Percentiles rank a stretch among this genome's conserved stretches.
Evolutionary conservation across 2,329 filamentous ascomycete species (phyloP).

Genomic region (Apiospora arundinis): DNA sequence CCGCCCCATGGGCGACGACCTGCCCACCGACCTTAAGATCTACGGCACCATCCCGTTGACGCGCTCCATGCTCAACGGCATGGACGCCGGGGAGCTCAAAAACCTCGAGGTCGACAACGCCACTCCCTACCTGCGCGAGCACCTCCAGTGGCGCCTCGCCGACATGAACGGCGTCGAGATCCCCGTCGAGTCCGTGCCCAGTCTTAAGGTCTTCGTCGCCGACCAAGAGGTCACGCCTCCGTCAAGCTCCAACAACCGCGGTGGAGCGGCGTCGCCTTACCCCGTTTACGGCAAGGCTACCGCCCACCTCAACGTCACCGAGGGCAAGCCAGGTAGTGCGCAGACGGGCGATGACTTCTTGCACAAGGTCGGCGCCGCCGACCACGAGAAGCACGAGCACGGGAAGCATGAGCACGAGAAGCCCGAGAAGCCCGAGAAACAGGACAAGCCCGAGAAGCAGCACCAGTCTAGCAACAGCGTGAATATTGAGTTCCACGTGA

Average conservation of each 20-base stretch:
- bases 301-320: background rate
- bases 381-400: background rate
- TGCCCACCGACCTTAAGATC: conserved; percentile 16
- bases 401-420: background rate
- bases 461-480: background rate
- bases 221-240: conserved; percentile 22
- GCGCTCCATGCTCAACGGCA: conserved; percentile 19
- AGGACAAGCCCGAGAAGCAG: background rate
- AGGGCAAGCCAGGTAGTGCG: conserved; percentile 12
- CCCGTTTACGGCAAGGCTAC: conserved; percentile 20
- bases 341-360: background rate
- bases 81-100: conserved; percentile 18
- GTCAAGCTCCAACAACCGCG: background rate
- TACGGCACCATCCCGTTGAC: conserved; percentile 22
- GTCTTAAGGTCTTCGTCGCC: conserved; percentile 18
- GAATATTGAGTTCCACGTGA: background rate
- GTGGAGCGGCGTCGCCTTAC: background rate
- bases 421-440: background rate
- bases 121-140: conserved; percentile 13
- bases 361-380: conserved; percentile 12
- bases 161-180: conserved; percentile 15
- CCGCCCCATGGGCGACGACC: conserved; percentile 17
- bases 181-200: background rate
- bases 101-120: conserved; percentile 20
- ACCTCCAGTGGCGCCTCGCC: conserved; percentile 19